Evolutionary conservation across 1,284 basidiomycete species (phyloP).

Genomic region (Irpex sp.): DNA sequence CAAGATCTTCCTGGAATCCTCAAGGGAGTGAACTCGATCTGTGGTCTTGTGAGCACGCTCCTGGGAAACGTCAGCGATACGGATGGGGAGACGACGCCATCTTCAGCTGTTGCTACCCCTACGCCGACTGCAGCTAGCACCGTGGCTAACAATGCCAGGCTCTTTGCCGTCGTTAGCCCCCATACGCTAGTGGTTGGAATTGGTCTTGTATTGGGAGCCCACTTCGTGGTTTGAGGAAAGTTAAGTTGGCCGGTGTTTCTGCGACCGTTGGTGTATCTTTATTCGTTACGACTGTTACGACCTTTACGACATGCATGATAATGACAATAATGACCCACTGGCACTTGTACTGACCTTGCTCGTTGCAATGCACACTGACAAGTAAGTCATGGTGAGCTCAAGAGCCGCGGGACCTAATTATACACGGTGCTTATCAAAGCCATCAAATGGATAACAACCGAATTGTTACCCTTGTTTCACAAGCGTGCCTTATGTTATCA

Average conservation of each 20-base stretch:
- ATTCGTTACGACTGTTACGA: neutral
- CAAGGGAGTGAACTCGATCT: slow-evolving; percentile 48
- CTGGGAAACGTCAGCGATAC: slow-evolving; percentile 47
- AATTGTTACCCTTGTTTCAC: neutral
- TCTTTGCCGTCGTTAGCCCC: neutral
- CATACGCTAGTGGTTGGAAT: neutral
- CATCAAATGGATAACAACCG: neutral
- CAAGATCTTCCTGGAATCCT: slow-evolving; percentile 45
- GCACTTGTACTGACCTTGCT: neutral
- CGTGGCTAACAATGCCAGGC: neutral
- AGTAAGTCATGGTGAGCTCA: neutral
- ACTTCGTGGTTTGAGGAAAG: neutral
- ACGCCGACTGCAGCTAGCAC: slow-evolving; percentile 12
- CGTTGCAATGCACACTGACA: neutral
- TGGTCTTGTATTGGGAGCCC: neutral
- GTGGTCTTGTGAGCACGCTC: slow-evolving; percentile 47
- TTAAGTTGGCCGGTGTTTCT: neutral
- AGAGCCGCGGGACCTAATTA: neutral
- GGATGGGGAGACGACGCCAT: slow-evolving; percentile 41
- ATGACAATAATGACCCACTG: neutral
- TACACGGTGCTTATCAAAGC: neutral
- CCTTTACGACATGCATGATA: slow-evolving; percentile 1
- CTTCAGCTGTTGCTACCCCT: slow-evolving; percentile 15
- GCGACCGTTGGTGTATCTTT: neutral
- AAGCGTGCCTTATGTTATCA: neutral